Base-by-base conservation (phyloP, 1,284 basidiomycete species). In the Apiotrichum porosum region DNA sequence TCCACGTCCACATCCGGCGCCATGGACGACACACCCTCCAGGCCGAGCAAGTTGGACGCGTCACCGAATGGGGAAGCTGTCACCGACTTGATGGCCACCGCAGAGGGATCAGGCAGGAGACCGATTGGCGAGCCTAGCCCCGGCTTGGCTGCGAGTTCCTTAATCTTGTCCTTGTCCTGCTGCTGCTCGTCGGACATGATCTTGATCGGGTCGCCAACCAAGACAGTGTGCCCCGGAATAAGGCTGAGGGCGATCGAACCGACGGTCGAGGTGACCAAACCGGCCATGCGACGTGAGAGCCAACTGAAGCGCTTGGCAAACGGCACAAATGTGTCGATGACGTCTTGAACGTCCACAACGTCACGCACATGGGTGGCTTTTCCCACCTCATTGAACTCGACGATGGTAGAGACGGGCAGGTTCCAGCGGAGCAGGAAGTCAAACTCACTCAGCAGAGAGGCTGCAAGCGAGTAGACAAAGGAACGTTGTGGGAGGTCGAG, bases 301-400 rank as follows among this genome's bases (percentile, higher is more conserved):
- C 65, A 65, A 21, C 51, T 57, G 36, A 69, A 37, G 13, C 63
- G 56, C 44, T 65, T 69, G 49, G 66, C 69, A 41, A 73, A 68
- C 3, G 71, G 71, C 6, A 73, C 66, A 31, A 73, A 56, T 6
- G 63, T 63, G 51, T 73, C 69, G 37, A 69, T 57, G 9, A 63
- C 52, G 44, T 73, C 69, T 40, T 64, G 57, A 10, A 73, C 48
- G 47, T 72, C 69, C 34, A 73, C 58, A 3, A 62, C 47, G 47
- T 73, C 71, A 24, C 71, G 61, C 4, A 73, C 55, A 34, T 67
- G 64, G 6, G 63, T 67, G 2, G 67, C 68, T 55, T 68, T 69
- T 43, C 71, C 67, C 36, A 66, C 65, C 50, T 73, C 71, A 51
- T 73, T 73, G 54, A 73, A 71, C 45, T 71, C 62, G 18, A 73